Evolutionary conservation across 495 filamentous ascomycete genomes (phyloP).

Genomic region (Trichocladium uniseriatum): DNA sequence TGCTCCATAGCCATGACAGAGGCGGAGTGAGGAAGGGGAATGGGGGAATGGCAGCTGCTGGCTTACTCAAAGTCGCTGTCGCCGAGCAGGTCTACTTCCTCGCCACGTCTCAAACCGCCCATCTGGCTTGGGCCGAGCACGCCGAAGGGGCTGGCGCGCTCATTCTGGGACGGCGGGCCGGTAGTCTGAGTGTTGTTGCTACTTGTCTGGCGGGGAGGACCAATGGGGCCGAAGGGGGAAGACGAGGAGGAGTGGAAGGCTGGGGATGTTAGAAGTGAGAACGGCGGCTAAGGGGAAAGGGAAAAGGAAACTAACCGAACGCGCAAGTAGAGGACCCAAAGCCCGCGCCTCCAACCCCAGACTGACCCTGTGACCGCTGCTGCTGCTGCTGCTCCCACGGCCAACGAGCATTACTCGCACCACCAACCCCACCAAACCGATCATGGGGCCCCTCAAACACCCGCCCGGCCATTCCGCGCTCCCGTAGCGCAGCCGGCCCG

Average conservation of each 20-base stretch:
- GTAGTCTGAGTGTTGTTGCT: not conserved
- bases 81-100: no score
- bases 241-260: not conserved
- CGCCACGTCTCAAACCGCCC: no score
- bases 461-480: no score
- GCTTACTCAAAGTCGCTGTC: no score
- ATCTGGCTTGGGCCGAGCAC: no score
- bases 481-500: no score
- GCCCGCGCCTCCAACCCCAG: not conserved
- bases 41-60: no score
- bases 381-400: not conserved
- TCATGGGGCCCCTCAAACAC: no score
- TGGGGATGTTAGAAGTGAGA: not conserved
- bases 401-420: not conserved
- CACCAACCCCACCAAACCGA: no score
- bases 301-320: not conserved
- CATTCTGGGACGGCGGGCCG: not conserved
- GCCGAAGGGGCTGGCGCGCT: no score
- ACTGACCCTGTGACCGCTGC: not conserved
- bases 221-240: constrained; percentile 8
- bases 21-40: no score
- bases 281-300: not conserved
- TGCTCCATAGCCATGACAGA: no score
- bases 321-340: not conserved
- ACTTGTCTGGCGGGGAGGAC: not conserved